These are phyloP conservation scores for Polychaeton citri DNA, from an alignment of 2,329 filamentous ascomycete species.

Conservation along the genomic window DNA sequence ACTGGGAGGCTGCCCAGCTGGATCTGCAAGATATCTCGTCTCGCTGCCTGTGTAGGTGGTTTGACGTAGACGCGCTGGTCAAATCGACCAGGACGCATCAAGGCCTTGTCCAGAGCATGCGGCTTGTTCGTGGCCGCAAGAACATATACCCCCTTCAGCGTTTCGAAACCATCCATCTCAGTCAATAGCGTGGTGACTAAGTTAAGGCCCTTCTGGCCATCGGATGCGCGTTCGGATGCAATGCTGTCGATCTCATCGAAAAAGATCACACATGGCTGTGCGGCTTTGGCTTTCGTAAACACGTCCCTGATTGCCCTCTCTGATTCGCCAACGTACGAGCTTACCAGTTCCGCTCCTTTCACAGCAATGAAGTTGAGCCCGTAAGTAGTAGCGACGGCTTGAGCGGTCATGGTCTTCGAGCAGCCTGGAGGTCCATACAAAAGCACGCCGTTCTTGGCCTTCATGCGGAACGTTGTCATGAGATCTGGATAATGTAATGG, in stretches of 20 bases:
- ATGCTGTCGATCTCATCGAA: slow-evolving; percentile 95
- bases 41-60: slow-evolving; percentile 58
- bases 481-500: slow-evolving; percentile 42
- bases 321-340: slow-evolving; percentile 94
- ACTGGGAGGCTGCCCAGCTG: slow-evolving; percentile 50
- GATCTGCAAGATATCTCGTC: slow-evolving; percentile 62
- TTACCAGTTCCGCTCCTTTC: slow-evolving; percentile 83
- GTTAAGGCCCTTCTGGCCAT: slow-evolving; percentile 49
- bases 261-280: slow-evolving; percentile 84
- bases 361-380: slow-evolving; percentile 89
- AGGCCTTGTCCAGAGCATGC: slow-evolving; percentile 69
- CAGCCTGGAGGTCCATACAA: slow-evolving; percentile 89
- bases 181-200: slow-evolving; percentile 81
- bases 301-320: slow-evolving; percentile 75
- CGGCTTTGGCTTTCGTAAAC: slow-evolving; percentile 73
- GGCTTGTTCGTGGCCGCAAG: slow-evolving; percentile 88
- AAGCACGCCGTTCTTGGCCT: slow-evolving; percentile 66
- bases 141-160: slow-evolving; percentile 68
- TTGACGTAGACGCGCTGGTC: slow-evolving; percentile 77
- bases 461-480: slow-evolving; percentile 37
- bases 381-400: slow-evolving; percentile 81
- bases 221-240: slow-evolving; percentile 41
- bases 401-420: slow-evolving; percentile 84
- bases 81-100: slow-evolving; percentile 75
- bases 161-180: slow-evolving; percentile 91